Conservation (phyloP, 1,139 yeast genomes). For the Candida labiduridarum region DNA sequence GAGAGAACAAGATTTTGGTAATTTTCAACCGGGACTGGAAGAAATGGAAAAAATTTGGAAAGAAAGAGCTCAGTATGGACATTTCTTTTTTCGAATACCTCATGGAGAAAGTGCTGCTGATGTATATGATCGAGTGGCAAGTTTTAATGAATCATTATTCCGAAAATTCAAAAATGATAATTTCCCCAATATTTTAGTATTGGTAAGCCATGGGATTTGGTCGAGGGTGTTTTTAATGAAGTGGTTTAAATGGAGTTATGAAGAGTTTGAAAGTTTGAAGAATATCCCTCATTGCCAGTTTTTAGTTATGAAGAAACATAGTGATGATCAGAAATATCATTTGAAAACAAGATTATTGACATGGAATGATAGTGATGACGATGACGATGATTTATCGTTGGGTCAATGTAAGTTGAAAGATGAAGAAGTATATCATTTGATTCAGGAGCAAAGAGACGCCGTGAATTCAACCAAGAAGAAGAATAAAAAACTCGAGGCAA, state of each 20-base stretch:
- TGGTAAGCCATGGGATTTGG: conserved; percentile 94
- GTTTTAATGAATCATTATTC: conserved; percentile 83
- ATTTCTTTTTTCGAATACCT: conserved; percentile 87
- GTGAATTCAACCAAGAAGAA: conserved; percentile 39
- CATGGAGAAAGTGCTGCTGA: conserved; percentile 96
- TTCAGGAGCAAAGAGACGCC: conserved; percentile 49
- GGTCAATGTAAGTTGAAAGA: conserved; percentile 39
- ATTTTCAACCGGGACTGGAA: conserved; percentile 75
- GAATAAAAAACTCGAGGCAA: conserved; percentile 38
- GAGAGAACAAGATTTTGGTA: conserved; percentile 94
- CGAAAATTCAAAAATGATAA: conserved; percentile 71
- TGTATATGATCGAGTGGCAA: conserved; percentile 86
- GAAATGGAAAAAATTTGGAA: conserved; percentile 81
- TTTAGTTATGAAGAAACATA: conserved; percentile 68
- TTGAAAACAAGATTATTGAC: conserved; percentile 58
- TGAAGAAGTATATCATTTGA: conserved; percentile 45
- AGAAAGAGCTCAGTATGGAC: conserved; percentile 87
- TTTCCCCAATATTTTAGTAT: conserved; percentile 73
- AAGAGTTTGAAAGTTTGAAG: conserved; percentile 77
- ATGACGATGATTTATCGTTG: conserved; percentile 40
- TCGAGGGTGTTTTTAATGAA: conserved; percentile 89
- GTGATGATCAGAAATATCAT: conserved; percentile 45
- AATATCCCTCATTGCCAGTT: conserved; percentile 86
- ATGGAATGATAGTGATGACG: conserved; percentile 59
- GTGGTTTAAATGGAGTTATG: conserved; percentile 92